These are phyloP conservation scores for Venturiaceae sp. DNA, from an alignment of 2,329 filamentous ascomycete species.

Conservation along the genomic window DNA sequence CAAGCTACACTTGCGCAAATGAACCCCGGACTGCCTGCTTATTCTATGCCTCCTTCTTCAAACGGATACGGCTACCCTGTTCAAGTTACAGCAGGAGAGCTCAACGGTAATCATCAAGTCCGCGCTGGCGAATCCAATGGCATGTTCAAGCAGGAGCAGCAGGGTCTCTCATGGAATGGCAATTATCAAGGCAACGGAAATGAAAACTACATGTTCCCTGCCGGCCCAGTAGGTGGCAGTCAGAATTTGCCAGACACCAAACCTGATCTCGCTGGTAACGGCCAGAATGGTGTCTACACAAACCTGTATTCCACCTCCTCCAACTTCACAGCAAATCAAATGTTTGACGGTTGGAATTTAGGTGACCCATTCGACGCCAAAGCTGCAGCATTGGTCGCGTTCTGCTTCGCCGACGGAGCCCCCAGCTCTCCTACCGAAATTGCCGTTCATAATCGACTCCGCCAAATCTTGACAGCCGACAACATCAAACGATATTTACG, in stretches of 20 bases:
- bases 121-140: not conserved
- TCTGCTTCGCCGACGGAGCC: constrained; percentile 39
- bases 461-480: constrained; percentile 51
- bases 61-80: not conserved
- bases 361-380: constrained; percentile 36
- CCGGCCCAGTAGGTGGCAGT: not conserved
- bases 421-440: constrained; percentile 19
- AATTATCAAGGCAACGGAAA: not conserved
- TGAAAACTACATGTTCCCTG: not conserved
- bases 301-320: constrained; percentile 5
- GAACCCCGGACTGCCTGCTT: not conserved
- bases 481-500: constrained; percentile 63
- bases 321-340: constrained; percentile 4
- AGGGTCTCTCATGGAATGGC: not conserved
- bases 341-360: constrained; percentile 29
- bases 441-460: constrained; percentile 44
- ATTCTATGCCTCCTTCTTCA: not conserved
- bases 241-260: not conserved
- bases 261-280: not conserved
- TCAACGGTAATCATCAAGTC: not conserved
- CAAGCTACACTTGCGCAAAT: not conserved
- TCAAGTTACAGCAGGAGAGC: not conserved
- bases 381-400: constrained; percentile 33
- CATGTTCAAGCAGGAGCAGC: not conserved
- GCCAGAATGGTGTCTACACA: not conserved